Percentiles rank a stretch among this genome's conserved stretches.
These are phyloP conservation scores for Saposhnikovia divaricata DNA, from an alignment of 129 eudicot species.

Conservation along the genomic window DNA sequence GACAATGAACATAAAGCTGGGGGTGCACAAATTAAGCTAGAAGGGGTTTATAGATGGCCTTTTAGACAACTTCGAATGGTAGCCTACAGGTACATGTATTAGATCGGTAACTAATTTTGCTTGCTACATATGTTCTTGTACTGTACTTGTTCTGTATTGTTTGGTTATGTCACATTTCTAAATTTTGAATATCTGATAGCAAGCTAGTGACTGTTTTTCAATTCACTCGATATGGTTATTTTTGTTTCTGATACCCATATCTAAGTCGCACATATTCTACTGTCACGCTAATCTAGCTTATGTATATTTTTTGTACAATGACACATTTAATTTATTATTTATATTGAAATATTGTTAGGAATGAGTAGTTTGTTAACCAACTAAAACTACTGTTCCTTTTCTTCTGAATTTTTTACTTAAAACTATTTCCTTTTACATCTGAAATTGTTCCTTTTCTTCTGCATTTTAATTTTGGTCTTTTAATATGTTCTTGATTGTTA, in stretches of 20 bases:
- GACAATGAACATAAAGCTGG: slow-evolving; percentile 70
- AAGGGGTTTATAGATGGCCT: slow-evolving; percentile 95
- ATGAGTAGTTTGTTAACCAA: background rate
- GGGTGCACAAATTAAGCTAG: slow-evolving; percentile 75
- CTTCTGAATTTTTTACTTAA: too few relatives aligned
- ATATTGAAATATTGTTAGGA: background rate
- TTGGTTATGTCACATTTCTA: background rate
- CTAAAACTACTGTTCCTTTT: too few relatives aligned
- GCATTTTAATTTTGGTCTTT: background rate
- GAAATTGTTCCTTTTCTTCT: background rate
- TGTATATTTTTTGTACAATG: background rate
- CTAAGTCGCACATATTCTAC: background rate
- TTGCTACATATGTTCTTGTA: slow-evolving; percentile 5
- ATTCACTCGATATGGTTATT: background rate
- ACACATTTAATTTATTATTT: background rate
- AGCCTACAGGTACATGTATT: slow-evolving; percentile 57
- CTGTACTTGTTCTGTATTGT: background rate
- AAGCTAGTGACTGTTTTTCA: background rate
- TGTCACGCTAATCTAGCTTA: background rate
- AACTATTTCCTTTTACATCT: background rate
- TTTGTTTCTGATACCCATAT: background rate
- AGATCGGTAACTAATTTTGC: background rate
- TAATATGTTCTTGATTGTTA: background rate
- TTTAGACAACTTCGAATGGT: slow-evolving; percentile 90
- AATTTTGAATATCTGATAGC: background rate